Evolutionary conservation across 2,329 filamentous ascomycete species (phyloP), one percentile per base, ranked within the genome.

Genomic region (Fusarium nodosum): DNA sequence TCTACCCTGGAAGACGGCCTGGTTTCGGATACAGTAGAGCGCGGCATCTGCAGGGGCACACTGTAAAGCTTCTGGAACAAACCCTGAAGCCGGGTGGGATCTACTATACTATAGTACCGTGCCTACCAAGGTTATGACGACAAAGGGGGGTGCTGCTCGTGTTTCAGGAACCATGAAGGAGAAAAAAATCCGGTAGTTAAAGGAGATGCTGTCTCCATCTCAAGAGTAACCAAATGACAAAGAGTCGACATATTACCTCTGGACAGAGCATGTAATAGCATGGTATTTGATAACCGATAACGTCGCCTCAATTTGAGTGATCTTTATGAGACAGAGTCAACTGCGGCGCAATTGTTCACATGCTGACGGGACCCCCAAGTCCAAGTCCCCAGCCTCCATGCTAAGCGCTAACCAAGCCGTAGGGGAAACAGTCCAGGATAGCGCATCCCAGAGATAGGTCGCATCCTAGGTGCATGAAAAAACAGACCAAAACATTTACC

Each of bases 141-240:
- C 66, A 57, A 69, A 64, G 56, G 47, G 54, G 47, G 31, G 44
- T 5, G 11, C 44, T 46, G 31, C 45, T 16, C 16, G 38, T 50
- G 50, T 66, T 66, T 69, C 66, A 65, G 46, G 54, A 22, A 47
- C 54, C 56, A 64, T 55, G 34, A 31, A 62, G 22, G 51, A 62
- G 41, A 60, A 26, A 36, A 44, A 46, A 68, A 39, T 41, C 48
- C 58, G 60, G 53, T 48, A 55, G 52, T 55, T 39, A 50, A 45
- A 63, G 36, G 45, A 48, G 45, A 45, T 28, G 20, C 33, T 28
- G 36, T n/a, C 15, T 34, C 50, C 50, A 60, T 50, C 22, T 45
- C 38, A 45, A 28, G 38, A 64, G 52, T 45, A 51, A 64, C 59
- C 31, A 50, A 34, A 38, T 30, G 31, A 38, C n/a, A 38, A 38